Percentiles rank a stretch among this genome's conserved stretches.
Conservation (phyloP, 2,329 filamentous ascomycete species). For the Ophiognomonia clavigignenti-juglandacearum region DNA sequence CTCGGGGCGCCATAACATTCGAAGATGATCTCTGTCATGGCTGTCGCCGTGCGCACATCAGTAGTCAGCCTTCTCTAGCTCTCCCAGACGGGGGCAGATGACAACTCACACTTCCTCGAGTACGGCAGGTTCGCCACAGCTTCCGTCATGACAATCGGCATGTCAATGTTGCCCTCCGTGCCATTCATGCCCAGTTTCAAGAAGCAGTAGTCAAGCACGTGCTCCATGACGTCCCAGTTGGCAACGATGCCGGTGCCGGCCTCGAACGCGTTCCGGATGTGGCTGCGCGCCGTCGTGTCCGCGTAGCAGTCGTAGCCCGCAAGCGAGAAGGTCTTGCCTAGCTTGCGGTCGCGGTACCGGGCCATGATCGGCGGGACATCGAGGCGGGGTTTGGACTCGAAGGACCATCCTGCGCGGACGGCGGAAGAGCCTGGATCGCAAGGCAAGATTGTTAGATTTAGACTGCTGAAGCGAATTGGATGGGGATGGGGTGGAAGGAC, state of each 20-base stretch:
- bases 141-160: conserved; percentile 93
- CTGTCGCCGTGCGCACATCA: conserved; percentile 44
- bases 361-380: conserved; percentile 85
- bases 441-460: conserved; percentile 18
- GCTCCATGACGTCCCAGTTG: conserved; percentile 98
- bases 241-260: conserved; percentile 84
- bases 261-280: conserved; percentile 89
- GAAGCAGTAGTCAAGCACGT: conserved; percentile 89
- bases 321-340: conserved; percentile 87
- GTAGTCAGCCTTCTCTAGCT: conserved; percentile 2
- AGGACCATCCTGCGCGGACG: conserved; percentile 93
- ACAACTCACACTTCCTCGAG: conserved; percentile 70
- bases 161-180: conserved; percentile 67
- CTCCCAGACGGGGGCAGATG: too few species aligned
- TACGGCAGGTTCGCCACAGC: conserved; percentile 88
- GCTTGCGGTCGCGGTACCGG: conserved; percentile 90
- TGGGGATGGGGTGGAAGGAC: background rate
- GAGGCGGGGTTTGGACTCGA: conserved; percentile 76
- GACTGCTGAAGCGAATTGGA: background rate
- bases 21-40: conserved; percentile 96
- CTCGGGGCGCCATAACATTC: conserved; percentile 92
- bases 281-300: conserved; percentile 86
- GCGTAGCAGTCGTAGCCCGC: conserved; percentile 90
- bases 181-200: conserved; percentile 86
- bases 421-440: conserved; percentile 67